Evolutionary conservation across 345 rosid genomes (phyloP), one percentile per base, ranked within the genome.

Genomic region (Eucalyptus regnans): DNA sequence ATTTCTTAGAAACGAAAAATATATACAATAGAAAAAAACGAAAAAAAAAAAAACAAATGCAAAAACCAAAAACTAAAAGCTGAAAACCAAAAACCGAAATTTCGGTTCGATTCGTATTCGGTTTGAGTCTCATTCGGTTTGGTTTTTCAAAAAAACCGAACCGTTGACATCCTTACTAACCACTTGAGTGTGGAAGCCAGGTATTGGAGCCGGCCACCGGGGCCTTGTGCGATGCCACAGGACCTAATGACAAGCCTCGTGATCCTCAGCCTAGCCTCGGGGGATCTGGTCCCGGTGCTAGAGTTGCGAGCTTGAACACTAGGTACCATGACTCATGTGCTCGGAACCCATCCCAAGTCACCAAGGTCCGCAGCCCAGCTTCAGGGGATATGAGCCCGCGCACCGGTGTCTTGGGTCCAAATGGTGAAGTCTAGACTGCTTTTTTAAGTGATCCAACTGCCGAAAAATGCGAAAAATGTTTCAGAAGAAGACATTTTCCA

Each of bases 181-280:
- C 37, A 64, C 71, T 31, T 3, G 9, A 14, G 33, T 64, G 71
- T 4, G 71, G 37, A 37, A 64, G 9, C 68, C 17, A 27, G n/a
- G 17, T 62, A 29, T 0, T 3, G 17, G 8, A n/a, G 33, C 37
- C 0, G 5, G 71, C 37, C 71, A 29, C 71, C 1, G 9, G 17
- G 18, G 71, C 31, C 71, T 62, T 29, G 17, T 13, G 33, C 71
- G 3, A 64, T 64, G 71, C 71, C 71, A n/a, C 9, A 7, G 0
- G 68, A 29, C 15, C 68, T 60, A 1, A 29, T 12, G 2, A 12
- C 68, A 14, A 8, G 37, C 76, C 9, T 16, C 5, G 5, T n/a
- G 41, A 64, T 64, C 37, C 20, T 7, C 1, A 10, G 3, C 9
- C 20, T 9, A 64, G 41, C 9, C 18, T 14, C 2, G 33, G 31